A percentile compares a stretch with the other conserved stretches of the same genome.
phyloP scores from a whole-genome alignment of 2,329 filamentous ascomycete species.

The Neopestalotiopsis sp. region DNA sequence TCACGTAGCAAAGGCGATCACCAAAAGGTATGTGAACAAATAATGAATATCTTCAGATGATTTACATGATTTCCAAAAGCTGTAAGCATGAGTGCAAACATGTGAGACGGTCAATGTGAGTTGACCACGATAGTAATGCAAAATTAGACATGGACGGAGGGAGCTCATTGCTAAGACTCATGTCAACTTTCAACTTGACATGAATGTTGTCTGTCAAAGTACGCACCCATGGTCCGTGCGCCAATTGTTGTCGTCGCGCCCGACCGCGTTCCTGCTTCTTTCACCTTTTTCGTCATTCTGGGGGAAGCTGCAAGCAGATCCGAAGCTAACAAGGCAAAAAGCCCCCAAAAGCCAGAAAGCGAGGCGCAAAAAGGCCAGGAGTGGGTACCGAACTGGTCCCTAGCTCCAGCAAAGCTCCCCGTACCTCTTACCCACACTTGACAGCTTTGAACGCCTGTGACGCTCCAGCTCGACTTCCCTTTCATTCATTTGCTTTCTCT shows the following conservation, averaged over 20 bases:
- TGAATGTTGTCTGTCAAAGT: neutral
- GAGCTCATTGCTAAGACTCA: too few species aligned
- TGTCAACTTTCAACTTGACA: neutral
- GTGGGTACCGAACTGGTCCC: neutral
- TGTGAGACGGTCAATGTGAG: too few species aligned
- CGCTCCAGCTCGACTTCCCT: neutral
- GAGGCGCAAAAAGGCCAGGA: neutral
- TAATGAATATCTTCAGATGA: too few species aligned
- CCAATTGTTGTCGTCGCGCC: conserved; percentile 8
- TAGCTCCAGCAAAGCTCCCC: neutral
- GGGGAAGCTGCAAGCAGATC: neutral
- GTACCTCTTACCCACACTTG: neutral
- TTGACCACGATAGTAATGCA: too few species aligned
- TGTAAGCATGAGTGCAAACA: too few species aligned
- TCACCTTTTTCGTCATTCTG: conserved; percentile 14
- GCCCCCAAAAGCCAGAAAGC: neutral
- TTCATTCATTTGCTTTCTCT: neutral
- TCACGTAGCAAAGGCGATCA: too few species aligned
- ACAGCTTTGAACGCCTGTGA: neutral
- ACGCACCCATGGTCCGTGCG: neutral
- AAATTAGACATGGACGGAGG: too few species aligned
- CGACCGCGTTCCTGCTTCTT: conserved; percentile 14
- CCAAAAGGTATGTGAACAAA: too few species aligned
- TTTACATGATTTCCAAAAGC: too few species aligned
- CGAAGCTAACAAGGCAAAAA: neutral